phyloP scores from a whole-genome alignment of 2,329 filamentous ascomycete species.

The Shiraia bambusicola region DNA sequence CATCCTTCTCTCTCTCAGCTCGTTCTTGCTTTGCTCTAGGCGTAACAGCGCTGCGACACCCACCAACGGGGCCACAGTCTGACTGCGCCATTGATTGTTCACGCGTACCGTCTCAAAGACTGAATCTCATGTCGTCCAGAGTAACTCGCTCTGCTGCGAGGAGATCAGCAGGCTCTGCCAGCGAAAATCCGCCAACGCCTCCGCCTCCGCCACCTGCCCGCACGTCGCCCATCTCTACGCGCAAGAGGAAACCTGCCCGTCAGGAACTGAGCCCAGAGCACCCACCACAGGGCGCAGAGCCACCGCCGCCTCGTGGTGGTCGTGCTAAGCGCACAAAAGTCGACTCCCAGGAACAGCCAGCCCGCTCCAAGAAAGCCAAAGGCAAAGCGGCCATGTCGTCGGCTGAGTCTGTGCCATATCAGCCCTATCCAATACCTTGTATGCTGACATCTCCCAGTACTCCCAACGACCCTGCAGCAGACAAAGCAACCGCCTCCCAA shows the following conservation, averaged over 20 bases:
- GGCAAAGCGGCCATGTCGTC: constrained; percentile 69
- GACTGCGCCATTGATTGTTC: constrained; percentile 30
- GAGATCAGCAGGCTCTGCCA: constrained; percentile 69
- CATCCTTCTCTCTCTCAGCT: constrained; percentile 12
- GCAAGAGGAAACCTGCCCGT: constrained; percentile 75
- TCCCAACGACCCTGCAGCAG: constrained; percentile 65
- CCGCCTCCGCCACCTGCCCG: constrained; percentile 46
- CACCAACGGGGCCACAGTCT: constrained; percentile 32
- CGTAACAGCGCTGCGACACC: constrained; percentile 33
- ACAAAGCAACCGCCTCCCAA: constrained; percentile 60
- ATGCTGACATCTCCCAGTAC: constrained; percentile 52
- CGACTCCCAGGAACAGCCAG: constrained; percentile 56
- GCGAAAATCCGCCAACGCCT: constrained; percentile 34
- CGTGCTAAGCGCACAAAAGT: constrained; percentile 61
- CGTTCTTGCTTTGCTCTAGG: constrained; percentile 25
- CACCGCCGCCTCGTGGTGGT: constrained; percentile 36
- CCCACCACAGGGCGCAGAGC: constrained; percentile 41
- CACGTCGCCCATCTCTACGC: constrained; percentile 53
- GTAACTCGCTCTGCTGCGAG: constrained; percentile 93
- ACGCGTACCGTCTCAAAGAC: constrained; percentile 21
- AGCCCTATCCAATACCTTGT: constrained; percentile 3
- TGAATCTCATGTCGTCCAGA: constrained; percentile 90
- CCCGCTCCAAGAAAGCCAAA: constrained; percentile 63
- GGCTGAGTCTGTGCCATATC: constrained; percentile 57
- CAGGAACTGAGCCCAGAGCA: constrained; percentile 50